Percentiles rank a stretch among this genome's conserved stretches.
These are phyloP conservation scores for Nakazawaea ambrosiae DNA, from an alignment of 805 yeast genomes.

Conservation along the genomic window DNA sequence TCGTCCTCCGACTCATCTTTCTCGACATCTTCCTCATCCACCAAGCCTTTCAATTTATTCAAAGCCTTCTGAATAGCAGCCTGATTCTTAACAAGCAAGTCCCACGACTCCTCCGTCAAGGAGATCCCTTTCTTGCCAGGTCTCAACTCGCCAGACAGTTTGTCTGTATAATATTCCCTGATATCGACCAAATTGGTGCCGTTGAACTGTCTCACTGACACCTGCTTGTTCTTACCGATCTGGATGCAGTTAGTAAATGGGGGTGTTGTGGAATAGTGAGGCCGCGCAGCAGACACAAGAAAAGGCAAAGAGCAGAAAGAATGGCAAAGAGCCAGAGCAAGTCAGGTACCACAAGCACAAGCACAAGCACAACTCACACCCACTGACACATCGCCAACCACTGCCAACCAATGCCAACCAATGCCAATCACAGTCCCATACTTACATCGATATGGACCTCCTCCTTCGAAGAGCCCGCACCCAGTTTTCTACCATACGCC, in stretches of 20 bases:
- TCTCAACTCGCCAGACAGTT: conserved; percentile 47
- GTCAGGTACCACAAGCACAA: no score
- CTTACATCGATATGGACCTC: conserved; percentile 10
- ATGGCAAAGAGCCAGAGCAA: no score
- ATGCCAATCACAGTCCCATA: no score
- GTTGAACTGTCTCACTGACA: conserved; percentile 68
- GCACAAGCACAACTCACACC: no score
- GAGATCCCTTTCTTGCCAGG: conserved; percentile 83
- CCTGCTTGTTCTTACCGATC: conserved; percentile 52
- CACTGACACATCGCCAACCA: no score
- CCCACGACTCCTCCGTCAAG: conserved; percentile 51
- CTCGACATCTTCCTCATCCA: conserved; percentile 17
- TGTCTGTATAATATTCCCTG: conserved; percentile 69
- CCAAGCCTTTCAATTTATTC: conserved; percentile 22
- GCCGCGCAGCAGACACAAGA: neutral
- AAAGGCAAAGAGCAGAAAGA: no score
- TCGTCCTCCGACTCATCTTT: conserved; percentile 17
- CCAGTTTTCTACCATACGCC: conserved; percentile 5
- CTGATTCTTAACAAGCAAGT: conserved; percentile 34
- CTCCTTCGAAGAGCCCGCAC: neutral
- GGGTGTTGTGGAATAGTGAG: no score
- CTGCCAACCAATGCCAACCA: no score
- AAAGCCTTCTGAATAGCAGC: conserved; percentile 47
- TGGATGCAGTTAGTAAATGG: neutral
- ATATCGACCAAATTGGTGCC: conserved; percentile 68